phyloP scores from a whole-genome alignment of 1,139 yeast genomes.

The Yamadazyma triangularis region DNA sequence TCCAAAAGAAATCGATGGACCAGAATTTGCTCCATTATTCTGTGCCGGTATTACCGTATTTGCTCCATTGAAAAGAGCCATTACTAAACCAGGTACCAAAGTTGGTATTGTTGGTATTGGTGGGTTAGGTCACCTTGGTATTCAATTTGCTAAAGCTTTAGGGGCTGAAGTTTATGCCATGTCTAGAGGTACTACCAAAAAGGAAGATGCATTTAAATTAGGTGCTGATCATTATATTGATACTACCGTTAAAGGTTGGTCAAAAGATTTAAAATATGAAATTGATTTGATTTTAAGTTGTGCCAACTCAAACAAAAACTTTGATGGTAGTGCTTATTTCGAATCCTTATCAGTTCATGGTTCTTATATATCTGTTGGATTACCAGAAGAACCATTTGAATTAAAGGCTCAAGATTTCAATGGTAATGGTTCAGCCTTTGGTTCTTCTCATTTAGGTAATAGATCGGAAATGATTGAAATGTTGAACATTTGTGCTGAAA shows the following conservation, averaged over 20 bases:
- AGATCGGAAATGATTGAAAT: conserved; percentile 53
- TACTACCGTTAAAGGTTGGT: conserved; percentile 29
- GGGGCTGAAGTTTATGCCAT: conserved; percentile 37
- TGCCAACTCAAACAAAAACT: conserved; percentile 35
- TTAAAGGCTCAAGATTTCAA: conserved; percentile 26
- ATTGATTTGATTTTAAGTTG: conserved; percentile 46
- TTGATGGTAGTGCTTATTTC: conserved; percentile 23
- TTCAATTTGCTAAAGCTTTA: conserved; percentile 34
- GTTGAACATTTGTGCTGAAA: conserved; percentile 49
- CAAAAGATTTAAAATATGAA: conserved; percentile 19
- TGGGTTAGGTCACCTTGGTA: conserved; percentile 37
- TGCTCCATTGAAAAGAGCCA: conserved; percentile 45
- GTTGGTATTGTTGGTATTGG: conserved; percentile 44
- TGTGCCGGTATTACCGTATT: conserved; percentile 63
- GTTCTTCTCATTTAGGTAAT: conserved; percentile 44
- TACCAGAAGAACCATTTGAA: conserved; percentile 29
- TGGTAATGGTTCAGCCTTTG: conserved; percentile 39
- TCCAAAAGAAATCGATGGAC: conserved; percentile 44
- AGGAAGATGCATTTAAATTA: conserved; percentile 27
- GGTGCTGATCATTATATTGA: conserved; percentile 35
- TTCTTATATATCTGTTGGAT: conserved; percentile 49
- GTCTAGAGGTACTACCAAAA: conserved; percentile 29
- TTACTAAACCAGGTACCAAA: conserved; percentile 21
- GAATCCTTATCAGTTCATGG: conserved; percentile 36
- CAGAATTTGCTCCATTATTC: conserved; percentile 56